Evolutionary conservation across 768 basidiomycete genomes (phyloP).

Genomic region (Podaxis pistillaris): DNA sequence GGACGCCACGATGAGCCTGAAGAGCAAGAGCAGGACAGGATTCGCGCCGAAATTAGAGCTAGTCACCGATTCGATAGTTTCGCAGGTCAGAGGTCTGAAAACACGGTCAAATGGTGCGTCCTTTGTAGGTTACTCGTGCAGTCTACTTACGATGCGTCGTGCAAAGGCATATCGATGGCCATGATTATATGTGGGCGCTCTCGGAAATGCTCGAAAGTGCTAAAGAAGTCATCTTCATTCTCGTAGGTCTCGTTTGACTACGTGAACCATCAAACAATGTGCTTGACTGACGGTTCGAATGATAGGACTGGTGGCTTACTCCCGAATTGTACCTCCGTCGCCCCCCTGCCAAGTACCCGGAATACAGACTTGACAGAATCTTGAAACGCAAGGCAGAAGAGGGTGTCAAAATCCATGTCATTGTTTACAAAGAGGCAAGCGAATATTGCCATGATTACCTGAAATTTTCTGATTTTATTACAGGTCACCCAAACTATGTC

Average conservation of each 20-base stretch:
- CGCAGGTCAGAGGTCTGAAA: conserved; percentile 65
- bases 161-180: conserved; percentile 82
- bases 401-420: conserved; percentile 88
- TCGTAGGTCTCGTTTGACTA: conserved; percentile 40
- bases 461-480: not conserved
- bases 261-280: not conserved
- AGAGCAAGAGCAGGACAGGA: conserved; percentile 68
- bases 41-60: conserved; percentile 72
- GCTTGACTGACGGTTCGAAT: not conserved
- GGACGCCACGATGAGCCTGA: conserved; percentile 75
- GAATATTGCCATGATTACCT: not conserved
- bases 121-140: not conserved
- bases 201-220: conserved; percentile 87
- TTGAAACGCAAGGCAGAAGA: conserved; percentile 86
- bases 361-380: conserved; percentile 87
- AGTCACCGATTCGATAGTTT: conserved; percentile 87
- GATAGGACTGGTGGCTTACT: conserved; percentile 89
- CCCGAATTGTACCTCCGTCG: conserved; percentile 94
- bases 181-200: conserved; percentile 95
- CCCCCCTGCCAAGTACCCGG: conserved; percentile 79
- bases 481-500: conserved; percentile 89
- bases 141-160: not conserved
- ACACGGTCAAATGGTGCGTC: conserved; percentile 77
- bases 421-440: conserved; percentile 89
- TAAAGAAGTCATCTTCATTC: conserved; percentile 82